Percentiles rank a stretch among this genome's conserved stretches.
Evolutionary conservation across 2,329 filamentous ascomycete genomes (phyloP).

Genomic region (Cytospora piceae): DNA sequence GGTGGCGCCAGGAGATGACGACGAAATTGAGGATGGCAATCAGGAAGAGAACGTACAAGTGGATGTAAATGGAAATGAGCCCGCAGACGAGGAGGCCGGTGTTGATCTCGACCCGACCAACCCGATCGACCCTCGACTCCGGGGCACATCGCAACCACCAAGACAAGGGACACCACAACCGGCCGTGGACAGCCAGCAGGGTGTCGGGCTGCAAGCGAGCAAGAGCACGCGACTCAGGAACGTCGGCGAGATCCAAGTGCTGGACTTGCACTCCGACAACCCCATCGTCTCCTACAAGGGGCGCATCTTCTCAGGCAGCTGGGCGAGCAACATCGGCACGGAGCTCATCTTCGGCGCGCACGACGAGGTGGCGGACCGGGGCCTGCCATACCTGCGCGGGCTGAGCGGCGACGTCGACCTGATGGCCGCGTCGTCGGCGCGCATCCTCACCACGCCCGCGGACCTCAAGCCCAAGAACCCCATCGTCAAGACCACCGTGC

Average conservation of each 20-base stretch:
- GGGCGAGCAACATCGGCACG: conserved; percentile 83
- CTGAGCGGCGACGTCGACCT: conserved; percentile 68
- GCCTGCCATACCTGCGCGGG: conserved; percentile 52
- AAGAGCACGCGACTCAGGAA: conserved; percentile 18
- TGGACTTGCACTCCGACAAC: conserved; percentile 77
- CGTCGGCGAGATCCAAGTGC: conserved; percentile 67
- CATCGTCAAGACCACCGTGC: conserved; percentile 38
- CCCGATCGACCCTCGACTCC: conserved; percentile 28
- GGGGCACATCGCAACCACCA: conserved; percentile 10
- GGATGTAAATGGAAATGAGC: conserved; percentile 12
- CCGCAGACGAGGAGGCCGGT: conserved; percentile 17
- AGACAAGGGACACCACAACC: conserved; percentile 16
- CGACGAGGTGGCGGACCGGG: conserved; percentile 40
- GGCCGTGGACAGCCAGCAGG: conserved; percentile 20
- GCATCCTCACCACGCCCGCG: conserved; percentile 70
- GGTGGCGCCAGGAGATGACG: conserved; percentile 17
- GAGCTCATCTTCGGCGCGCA: conserved; percentile 72
- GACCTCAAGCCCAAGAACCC: conserved; percentile 54
- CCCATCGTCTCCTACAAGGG: conserved; percentile 82
- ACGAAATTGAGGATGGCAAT: conserved; percentile 30
- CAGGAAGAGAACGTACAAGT: conserved; percentile 27
- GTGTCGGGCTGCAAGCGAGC: neutral
- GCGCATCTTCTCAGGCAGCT: conserved; percentile 76
- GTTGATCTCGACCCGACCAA: conserved; percentile 28
- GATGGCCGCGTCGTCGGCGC: conserved; percentile 69